phyloP scores from a whole-genome alignment of 2,329 filamentous ascomycete genomes.

The Cladobotryum protrusum region DNA sequence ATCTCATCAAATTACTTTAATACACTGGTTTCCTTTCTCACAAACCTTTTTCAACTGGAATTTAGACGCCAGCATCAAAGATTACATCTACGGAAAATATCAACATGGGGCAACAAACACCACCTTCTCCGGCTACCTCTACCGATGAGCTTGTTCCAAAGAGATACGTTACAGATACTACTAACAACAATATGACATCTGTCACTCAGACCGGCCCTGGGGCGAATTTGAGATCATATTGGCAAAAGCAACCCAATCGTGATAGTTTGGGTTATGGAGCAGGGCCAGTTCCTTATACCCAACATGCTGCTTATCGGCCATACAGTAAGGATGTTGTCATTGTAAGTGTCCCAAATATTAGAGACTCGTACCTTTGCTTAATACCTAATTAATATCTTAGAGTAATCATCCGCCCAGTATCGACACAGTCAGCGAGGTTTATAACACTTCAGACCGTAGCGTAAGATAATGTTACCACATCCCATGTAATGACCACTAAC shows the following conservation, averaged over 20 bases:
- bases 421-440: neutral
- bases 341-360: neutral
- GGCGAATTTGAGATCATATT: neutral
- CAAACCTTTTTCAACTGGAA: neutral
- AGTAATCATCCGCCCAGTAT: neutral
- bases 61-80: neutral
- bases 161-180: neutral
- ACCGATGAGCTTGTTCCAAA: slow-evolving; percentile 14
- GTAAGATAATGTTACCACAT: neutral
- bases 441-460: neutral
- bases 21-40: neutral
- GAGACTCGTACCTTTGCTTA: too few species aligned
- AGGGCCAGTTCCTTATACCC: neutral
- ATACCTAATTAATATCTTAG: neutral
- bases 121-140: slow-evolving; percentile 42
- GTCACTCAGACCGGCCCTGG: neutral
- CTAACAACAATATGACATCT: neutral
- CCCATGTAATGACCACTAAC: neutral
- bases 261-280: neutral
- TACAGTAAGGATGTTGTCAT: neutral
- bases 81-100: slow-evolving; percentile 3
- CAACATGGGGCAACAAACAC: slow-evolving; percentile 33
- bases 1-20: neutral
- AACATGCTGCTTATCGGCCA: neutral
- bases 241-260: neutral